Percentiles rank a stretch among this genome's conserved stretches.
Evolutionary conservation across 2,329 filamentous ascomycete species (phyloP).

Genomic region (Juglanconis sp.): DNA sequence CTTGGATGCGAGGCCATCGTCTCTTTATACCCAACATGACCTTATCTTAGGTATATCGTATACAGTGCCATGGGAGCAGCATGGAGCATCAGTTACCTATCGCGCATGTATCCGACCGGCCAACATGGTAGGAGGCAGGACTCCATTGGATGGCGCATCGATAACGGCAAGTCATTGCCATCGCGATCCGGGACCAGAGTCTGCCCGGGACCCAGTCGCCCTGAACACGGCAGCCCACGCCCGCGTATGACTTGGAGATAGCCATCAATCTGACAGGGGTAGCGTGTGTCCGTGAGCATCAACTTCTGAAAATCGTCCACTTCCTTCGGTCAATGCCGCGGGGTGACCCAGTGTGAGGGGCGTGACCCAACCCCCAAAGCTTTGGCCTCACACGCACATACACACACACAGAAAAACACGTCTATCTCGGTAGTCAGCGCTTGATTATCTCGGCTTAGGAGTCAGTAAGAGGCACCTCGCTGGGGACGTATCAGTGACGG

Average conservation of each 20-base stretch:
- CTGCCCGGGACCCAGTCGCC: not conserved
- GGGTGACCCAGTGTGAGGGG: not conserved
- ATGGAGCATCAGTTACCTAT: slow-evolving; percentile 3
- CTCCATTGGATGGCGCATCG: slow-evolving; percentile 3
- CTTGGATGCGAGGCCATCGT: not conserved
- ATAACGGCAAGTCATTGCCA: slow-evolving; percentile 1
- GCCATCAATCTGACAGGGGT: not conserved
- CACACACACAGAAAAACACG: not conserved
- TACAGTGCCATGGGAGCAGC: slow-evolving; percentile 1
- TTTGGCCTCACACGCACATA: not conserved
- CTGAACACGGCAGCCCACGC: not conserved
- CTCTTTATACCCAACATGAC: not conserved
- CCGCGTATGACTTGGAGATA: not conserved
- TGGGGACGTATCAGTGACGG: not conserved
- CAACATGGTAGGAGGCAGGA: not conserved
- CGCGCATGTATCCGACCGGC: slow-evolving; percentile 1
- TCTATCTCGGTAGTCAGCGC: not conserved
- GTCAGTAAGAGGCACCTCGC: not conserved
- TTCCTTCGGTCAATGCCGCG: not conserved
- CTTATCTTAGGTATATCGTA: slow-evolving; percentile 1
- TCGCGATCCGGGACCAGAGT: not conserved
- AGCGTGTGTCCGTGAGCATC: not conserved
- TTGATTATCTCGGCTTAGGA: not conserved
- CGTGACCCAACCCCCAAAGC: not conserved
- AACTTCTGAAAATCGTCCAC: not conserved